Percentiles rank a stretch among this genome's conserved stretches.
Conservation (phyloP, 306 rosid species). For the Cucurbita ficifolia region DNA sequence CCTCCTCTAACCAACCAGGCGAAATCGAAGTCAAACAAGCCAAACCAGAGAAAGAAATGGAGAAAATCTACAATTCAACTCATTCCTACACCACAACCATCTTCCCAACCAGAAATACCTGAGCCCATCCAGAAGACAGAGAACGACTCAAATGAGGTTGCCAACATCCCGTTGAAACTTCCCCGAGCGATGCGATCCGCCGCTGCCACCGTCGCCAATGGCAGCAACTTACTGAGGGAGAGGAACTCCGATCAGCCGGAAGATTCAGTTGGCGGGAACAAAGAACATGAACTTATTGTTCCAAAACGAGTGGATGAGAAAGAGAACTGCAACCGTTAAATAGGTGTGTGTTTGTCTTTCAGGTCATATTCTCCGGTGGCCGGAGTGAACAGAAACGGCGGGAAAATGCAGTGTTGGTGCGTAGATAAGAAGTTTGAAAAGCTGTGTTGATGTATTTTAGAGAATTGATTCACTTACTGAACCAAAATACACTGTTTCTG, state of each 20-base stretch:
- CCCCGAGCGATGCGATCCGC: conserved; percentile 48
- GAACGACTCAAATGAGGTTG: conserved; percentile 18
- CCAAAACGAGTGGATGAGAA: conserved; percentile 56
- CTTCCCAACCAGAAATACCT: conserved; percentile 23
- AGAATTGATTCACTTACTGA: not conserved
- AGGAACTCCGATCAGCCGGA: conserved; percentile 45
- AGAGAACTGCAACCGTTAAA: conserved; percentile 54
- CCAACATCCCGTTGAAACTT: conserved; percentile 29
- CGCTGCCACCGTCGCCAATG: conserved; percentile 19
- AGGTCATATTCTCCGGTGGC: not conserved
- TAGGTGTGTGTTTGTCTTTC: not conserved
- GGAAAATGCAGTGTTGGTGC: not conserved
- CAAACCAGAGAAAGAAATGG: conserved; percentile 65
- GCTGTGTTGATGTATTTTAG: not conserved
- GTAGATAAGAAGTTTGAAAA: not conserved
- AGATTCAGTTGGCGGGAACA: conserved; percentile 24
- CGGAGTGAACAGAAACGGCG: not conserved
- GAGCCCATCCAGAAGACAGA: conserved; percentile 15
- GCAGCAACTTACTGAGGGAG: conserved; percentile 39
- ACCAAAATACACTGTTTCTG: not conserved
- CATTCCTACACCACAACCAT: conserved; percentile 32
- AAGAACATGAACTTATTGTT: conserved; percentile 27
- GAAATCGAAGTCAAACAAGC: conserved; percentile 43
- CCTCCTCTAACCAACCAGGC: conserved; percentile 17
- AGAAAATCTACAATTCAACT: conserved; percentile 47